Conservation (phyloP, 306 rosid species). For the Sophora flavescens region DNA sequence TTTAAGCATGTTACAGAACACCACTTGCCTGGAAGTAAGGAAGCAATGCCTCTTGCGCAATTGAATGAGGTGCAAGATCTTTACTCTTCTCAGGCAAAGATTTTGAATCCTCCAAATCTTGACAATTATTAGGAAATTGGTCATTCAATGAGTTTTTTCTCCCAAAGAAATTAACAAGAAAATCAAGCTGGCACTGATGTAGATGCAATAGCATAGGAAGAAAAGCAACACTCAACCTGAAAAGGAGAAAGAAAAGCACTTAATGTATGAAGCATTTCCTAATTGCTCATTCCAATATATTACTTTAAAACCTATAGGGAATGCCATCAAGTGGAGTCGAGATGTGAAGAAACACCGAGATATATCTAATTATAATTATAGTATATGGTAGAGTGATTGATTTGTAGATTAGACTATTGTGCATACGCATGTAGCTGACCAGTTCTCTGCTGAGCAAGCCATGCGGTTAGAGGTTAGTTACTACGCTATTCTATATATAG, state of each 20-base stretch:
- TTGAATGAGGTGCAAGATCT: slow-evolving; percentile 48
- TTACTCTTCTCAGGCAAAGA: slow-evolving; percentile 48
- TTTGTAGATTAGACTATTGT: too few relatives aligned
- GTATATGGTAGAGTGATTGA: too few relatives aligned
- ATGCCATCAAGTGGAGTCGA: slow-evolving; percentile 30
- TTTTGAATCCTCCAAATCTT: slow-evolving; percentile 70
- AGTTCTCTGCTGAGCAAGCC: too few relatives aligned
- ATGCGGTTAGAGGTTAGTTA: too few relatives aligned
- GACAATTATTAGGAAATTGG: slow-evolving; percentile 58
- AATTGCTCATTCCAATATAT: slow-evolving; percentile 18
- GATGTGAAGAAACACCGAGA: slow-evolving; percentile 7
- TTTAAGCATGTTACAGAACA: slow-evolving; percentile 25
- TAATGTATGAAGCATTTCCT: slow-evolving; percentile 10
- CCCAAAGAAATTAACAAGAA: slow-evolving; percentile 83
- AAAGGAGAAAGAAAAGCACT: slow-evolving; percentile 33
- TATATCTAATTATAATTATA: not conserved
- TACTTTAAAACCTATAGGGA: slow-evolving; percentile 13
- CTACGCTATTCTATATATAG: too few relatives aligned
- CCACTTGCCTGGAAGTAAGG: slow-evolving; percentile 95
- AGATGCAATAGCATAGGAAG: slow-evolving; percentile 80
- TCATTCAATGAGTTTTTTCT: slow-evolving; percentile 56
- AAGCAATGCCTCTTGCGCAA: slow-evolving; percentile 88
- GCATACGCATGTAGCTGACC: too few relatives aligned
- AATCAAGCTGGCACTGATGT: slow-evolving; percentile 92
- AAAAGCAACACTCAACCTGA: slow-evolving; percentile 75